Percentiles rank a stretch among this genome's conserved stretches.
Conservation (phyloP, 306 rosid genomes). For the Rubus idaeus region DNA sequence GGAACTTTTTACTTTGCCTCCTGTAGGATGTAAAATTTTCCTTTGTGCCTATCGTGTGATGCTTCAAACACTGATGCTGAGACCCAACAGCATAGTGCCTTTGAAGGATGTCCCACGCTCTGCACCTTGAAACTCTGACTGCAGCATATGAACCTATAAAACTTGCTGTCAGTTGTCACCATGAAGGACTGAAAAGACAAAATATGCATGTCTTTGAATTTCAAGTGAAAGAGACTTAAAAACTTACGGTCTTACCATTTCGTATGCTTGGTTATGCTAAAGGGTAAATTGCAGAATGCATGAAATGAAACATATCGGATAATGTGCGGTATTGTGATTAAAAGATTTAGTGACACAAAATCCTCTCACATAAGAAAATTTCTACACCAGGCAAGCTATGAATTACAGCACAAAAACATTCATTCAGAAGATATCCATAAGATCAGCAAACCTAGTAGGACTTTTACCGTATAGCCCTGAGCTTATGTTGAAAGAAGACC, state of each 20-base stretch:
- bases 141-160: constrained; percentile 40
- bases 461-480: background rate
- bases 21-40: constrained; percentile 29
- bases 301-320: too few species aligned
- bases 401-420: background rate
- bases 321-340: too few species aligned
- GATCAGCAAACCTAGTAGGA: background rate
- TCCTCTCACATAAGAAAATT: background rate
- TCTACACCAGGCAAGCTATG: background rate
- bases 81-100: constrained; percentile 31
- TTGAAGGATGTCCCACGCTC: constrained; percentile 35
- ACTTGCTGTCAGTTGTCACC: background rate
- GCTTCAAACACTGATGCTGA: constrained; percentile 25
- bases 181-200: background rate
- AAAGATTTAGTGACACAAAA: too few species aligned
- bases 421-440: background rate
- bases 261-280: background rate
- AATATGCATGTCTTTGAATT: background rate
- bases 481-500: background rate
- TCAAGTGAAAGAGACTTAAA: background rate
- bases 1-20: constrained; percentile 28
- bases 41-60: constrained; percentile 25
- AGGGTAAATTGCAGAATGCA: too few species aligned
- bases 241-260: background rate
- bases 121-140: constrained; percentile 39